Evolutionary conservation across 2,329 filamentous ascomycete genomes (phyloP), one percentile per base, ranked within the genome.

Genomic region (Pseudogymnoascus sp.): DNA sequence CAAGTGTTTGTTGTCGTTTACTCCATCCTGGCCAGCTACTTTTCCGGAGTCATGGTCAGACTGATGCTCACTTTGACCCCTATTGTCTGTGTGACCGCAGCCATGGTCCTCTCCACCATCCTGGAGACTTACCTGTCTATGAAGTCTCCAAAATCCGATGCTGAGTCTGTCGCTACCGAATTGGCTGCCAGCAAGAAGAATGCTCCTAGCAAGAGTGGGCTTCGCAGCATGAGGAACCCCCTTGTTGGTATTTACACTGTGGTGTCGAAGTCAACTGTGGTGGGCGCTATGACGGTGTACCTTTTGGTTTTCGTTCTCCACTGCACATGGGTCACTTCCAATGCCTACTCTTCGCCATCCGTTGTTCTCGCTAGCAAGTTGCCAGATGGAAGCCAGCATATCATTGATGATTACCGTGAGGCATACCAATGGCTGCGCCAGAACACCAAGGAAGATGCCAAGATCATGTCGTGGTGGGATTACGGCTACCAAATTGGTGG

Each of bases 401-500:
- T 99, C 74, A 99, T 99, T 71, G 94, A 99, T 72, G 94, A 99
- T 75, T 99, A 99, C 79, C 89, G 94, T 72, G 94, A 99, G 82
- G 94, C 94, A 1, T 99, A 99, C 79, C 96, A 99, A 79, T 99
- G 94, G 94, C 87, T 99, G 59, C 89, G 94, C 66, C 94, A 99
- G 77, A 99, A 99, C 80, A 99, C 95, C 8, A 83, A 88, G 64
- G 84, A 93, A 68, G 90, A 97, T 70, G 92, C 95, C 72, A 99
- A 97, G 83, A 89, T 99, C 73, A 97, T 97, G 93, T 94, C 92
- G 1, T 99, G 94, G 94, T 99, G 94, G 94, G 94, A 99, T 74
- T 99, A 99, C 72, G 94, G 94, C 67, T 99, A 99, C 79, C 94
- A 99, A 78, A 99, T 99, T 75, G 94, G 94, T 78, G 94, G 94